Evolutionary conservation across 306 rosid genomes (phyloP), one percentile per base, ranked within the genome.

Genomic region (Sechiopsis laciniata): DNA sequence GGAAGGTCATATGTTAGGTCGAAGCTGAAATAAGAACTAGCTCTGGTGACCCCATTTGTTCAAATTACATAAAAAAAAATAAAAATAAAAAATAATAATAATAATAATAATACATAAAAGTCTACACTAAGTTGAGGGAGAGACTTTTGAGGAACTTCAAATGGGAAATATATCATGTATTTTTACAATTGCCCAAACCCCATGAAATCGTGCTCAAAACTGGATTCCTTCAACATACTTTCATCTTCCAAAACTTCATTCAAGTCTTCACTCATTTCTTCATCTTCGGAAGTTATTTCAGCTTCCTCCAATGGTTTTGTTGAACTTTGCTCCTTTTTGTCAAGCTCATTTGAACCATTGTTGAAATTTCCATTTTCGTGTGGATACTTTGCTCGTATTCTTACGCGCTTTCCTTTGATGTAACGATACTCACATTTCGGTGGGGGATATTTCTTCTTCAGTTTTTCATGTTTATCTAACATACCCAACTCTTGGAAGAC

Each of bases 401-500:
- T 89, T 68, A 91, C 70, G 4, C 97, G 99, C 67, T 80, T 91
- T 71, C 99, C 96, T 76, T 74, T 88, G 74, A 86, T 72, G 84
- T 86, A 91, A 5, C 87, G 78, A 76, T 85, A 85, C 72, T 78
- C 89, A 97, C 95, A 94, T 82, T 19, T 79, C 0, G 88, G 88
- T 22, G 95, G 99, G 1, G 96, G 96, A 74, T 94, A 94, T 77
- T 89, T 94, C 78, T 37, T 74, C 70, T 79, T 86, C 76, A 91
- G 73, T 74, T 86, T 91, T 8, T 82, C 55, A 58, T 85, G 86
- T 71, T 91, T 89, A 72, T 89, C 99, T 69, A 80, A 16, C 99
- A 94, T 87, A 42, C 88, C 97, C 71, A 88, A 83, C 83, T 91
- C 84, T 79, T 82, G 80, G 86, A 95, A 91, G 81, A 82, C 89